Percentiles rank a stretch among this genome's conserved stretches.
phyloP scores from a whole-genome alignment of 495 filamentous ascomycete genomes.

The Rostrohypoxylon terebratum region DNA sequence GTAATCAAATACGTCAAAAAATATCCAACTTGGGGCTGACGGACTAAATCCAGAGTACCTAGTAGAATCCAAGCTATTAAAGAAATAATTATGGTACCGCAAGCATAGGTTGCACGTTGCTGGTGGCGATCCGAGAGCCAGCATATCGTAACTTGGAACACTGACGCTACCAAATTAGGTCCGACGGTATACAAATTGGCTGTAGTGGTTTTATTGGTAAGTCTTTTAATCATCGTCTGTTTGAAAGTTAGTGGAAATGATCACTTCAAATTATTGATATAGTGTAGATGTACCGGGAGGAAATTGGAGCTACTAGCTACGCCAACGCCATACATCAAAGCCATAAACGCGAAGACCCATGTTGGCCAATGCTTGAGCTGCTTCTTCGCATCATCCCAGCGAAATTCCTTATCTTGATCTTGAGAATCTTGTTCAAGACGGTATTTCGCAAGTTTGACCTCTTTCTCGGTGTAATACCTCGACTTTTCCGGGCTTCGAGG shows the following conservation, averaged over 20 bases:
- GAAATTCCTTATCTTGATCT: conserved; percentile 35
- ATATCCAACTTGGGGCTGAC: conserved; percentile 29
- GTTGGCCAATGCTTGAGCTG: conserved; percentile 46
- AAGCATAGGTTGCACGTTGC: conserved; percentile 61
- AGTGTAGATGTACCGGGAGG: conserved; percentile 35
- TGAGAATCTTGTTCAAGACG: conserved; percentile 32
- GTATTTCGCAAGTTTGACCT: conserved; percentile 23
- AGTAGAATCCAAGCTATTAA: conserved; percentile 54
- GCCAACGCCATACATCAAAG: conserved; percentile 45
- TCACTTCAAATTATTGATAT: background rate
- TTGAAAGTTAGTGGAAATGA: background rate
- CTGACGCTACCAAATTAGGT: conserved; percentile 58
- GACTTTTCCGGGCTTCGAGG: conserved; percentile 30
- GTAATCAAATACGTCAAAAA: conserved; percentile 39
- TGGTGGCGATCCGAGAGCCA: conserved; percentile 60
- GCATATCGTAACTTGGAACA: conserved; percentile 55
- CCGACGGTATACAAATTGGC: conserved; percentile 69
- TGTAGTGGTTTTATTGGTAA: conserved; percentile 57
- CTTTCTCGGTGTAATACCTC: conserved; percentile 34
- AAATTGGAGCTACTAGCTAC: conserved; percentile 51
- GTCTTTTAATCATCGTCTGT: conserved; percentile 50
- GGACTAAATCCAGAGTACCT: conserved; percentile 29
- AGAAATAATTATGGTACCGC: conserved; percentile 60
- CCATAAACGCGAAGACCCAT: conserved; percentile 45
- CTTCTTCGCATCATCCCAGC: conserved; percentile 43